A percentile compares a stretch with the other conserved stretches of the same genome.
Evolutionary conservation across 2,329 filamentous ascomycete genomes (phyloP).

Genomic region (Aspergillus luchuensis): DNA sequence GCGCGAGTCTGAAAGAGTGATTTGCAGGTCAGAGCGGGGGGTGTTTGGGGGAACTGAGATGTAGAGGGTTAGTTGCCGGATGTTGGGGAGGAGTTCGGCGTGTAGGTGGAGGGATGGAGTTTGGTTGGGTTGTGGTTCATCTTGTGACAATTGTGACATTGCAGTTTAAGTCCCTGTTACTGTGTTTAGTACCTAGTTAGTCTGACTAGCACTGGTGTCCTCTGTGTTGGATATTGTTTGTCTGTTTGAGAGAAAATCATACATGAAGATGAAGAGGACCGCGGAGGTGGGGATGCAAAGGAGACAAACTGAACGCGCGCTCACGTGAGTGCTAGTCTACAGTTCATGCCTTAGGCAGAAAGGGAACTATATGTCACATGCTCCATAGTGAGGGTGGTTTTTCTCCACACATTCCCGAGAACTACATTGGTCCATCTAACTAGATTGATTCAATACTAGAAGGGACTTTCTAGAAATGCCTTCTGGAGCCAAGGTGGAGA

Average conservation of each 20-base stretch:
- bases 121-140: background rate
- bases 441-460: no score
- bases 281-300: background rate
- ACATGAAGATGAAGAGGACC: background rate
- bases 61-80: slow-evolving; percentile 61
- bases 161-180: background rate
- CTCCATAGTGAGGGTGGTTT: no score
- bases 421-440: no score
- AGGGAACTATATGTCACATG: background rate
- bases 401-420: no score
- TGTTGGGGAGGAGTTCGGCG: slow-evolving; percentile 62
- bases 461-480: no score
- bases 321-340: background rate
- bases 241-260: background rate
- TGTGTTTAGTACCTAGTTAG: background rate
- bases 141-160: background rate
- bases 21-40: slow-evolving; percentile 19
- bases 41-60: slow-evolving; percentile 46
- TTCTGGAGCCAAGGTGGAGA: no score
- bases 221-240: background rate
- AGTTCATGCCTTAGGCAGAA: background rate
- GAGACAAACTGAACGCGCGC: background rate
- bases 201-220: background rate
- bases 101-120: slow-evolving; percentile 48
- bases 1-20: slow-evolving; percentile 40